Percentiles rank a stretch among this genome's conserved stretches.
phyloP scores from a whole-genome alignment of 2,329 filamentous ascomycete species.

The Fusarium sarcochroum region DNA sequence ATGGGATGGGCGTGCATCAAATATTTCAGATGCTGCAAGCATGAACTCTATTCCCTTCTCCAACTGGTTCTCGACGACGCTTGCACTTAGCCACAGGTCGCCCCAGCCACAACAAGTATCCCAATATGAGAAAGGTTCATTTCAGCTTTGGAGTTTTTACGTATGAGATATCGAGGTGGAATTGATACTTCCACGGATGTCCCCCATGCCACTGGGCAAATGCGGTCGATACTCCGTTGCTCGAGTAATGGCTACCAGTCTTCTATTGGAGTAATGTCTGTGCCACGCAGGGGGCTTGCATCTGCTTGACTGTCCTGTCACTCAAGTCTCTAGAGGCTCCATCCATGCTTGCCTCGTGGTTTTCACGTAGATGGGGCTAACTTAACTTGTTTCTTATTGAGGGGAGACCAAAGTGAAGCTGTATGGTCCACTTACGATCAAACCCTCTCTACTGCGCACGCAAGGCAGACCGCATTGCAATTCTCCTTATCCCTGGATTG shows the following conservation, averaged over 20 bases:
- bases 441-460: slow-evolving; percentile 2
- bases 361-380: slow-evolving; percentile 22
- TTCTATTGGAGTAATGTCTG: slow-evolving; percentile 14
- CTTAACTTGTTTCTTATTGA: slow-evolving; percentile 3
- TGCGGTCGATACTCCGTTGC: neutral
- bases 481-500: slow-evolving; percentile 10
- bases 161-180: slow-evolving; percentile 26
- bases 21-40: slow-evolving; percentile 19
- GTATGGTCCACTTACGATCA: slow-evolving; percentile 1
- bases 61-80: slow-evolving; percentile 31
- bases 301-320: slow-evolving; percentile 15
- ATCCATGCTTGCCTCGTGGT: slow-evolving; percentile 42
- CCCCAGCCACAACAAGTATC: slow-evolving; percentile 24
- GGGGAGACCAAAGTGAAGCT: slow-evolving; percentile 1
- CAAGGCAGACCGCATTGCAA: neutral
- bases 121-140: neutral
- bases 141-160: slow-evolving; percentile 20
- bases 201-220: neutral
- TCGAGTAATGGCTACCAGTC: slow-evolving; percentile 8
- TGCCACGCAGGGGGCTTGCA: slow-evolving; percentile 22
- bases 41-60: slow-evolving; percentile 31
- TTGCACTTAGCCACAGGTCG: slow-evolving; percentile 25
- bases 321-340: slow-evolving; percentile 6
- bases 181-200: neutral
- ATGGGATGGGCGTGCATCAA: slow-evolving; percentile 34